Base-by-base conservation (phyloP, 2,329 filamentous ascomycete species). In the Trichoderma sp. region DNA sequence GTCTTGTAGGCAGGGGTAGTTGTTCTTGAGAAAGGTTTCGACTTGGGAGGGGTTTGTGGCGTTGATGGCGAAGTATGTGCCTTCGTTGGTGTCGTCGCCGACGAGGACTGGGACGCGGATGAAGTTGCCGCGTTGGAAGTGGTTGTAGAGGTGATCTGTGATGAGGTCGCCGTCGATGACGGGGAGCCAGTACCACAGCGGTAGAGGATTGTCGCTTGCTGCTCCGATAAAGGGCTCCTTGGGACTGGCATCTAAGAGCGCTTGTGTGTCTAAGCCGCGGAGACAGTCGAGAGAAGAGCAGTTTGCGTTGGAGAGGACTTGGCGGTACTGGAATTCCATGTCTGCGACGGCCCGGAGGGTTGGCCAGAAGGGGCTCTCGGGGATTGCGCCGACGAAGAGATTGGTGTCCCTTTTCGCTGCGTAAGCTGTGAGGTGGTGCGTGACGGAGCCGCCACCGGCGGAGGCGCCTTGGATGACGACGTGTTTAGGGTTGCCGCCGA, bases 401-500 rank as follows among this genome's bases (percentile, higher is more conserved):
- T 71, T 57, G 22, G 83, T 80, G 68, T 84, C 74, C 25, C 78
- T 79, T 37, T 60, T 67, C 12, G 81, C 83, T 27, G 79, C 79
- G 68, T 83, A 81, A 1, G 83, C 82, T 0, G 80, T 76, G 2
- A 87, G 74, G 66, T 87, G 86, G 69, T 87, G 78, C 3, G 82
- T 81, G 0, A 89, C 86, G 13, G 86, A 87, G 3, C 84, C 87
- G 4, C 81, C 87, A 6, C 88, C 88, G 2, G 88, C 86, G 3
- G 86, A 89, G n/a, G 83, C 82, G 3, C 88, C 87, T 69, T 88
- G 84, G 56, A 90, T 83, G 0, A 88, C 84, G 34, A 90, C 84
- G 70, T 86, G 84, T 27, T 80, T 73, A 0, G 86, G 84, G 70
- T 89, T 83, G 1, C 88, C 88, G 8, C 87, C 86, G 69, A 89